These are phyloP conservation scores for Ascomycota sp. DNA, from an alignment of 2,329 filamentous ascomycete species.

Conservation along the genomic window DNA sequence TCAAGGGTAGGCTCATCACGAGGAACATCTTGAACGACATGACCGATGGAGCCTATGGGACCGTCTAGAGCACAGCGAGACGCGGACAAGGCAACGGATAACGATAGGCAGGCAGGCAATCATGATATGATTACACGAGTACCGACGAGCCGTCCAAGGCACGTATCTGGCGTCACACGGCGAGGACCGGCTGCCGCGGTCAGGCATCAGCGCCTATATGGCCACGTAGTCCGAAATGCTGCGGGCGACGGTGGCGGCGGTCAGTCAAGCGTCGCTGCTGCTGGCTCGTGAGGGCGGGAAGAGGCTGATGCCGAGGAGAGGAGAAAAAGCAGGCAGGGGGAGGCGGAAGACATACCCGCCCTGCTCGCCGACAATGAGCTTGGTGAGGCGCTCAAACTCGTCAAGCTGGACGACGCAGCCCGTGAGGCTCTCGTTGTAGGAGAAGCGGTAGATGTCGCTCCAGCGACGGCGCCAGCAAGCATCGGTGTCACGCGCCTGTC, in stretches of 20 bases:
- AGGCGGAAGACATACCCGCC: constrained; percentile 11
- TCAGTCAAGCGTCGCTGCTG: no score
- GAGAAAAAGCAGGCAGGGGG: background rate
- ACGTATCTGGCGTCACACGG: no score
- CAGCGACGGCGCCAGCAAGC: constrained; percentile 22
- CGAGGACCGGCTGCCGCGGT: no score
- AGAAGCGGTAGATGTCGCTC: constrained; percentile 36
- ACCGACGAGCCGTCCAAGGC: no score
- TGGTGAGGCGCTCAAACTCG: constrained; percentile 33
- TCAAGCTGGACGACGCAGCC: constrained; percentile 33
- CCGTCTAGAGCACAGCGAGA: background rate
- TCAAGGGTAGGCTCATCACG: constrained; percentile 48
- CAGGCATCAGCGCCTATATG: no score
- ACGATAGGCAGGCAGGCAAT: background rate
- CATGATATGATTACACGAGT: background rate
- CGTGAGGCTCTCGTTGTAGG: constrained; percentile 30
- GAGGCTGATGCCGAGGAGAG: background rate
- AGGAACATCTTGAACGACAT: constrained; percentile 62
- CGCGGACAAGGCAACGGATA: background rate
- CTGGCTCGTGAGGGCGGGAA: no score
- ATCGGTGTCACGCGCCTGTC: constrained; percentile 5
- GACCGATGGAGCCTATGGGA: constrained; percentile 20
- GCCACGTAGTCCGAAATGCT: no score
- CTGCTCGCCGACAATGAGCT: constrained; percentile 35
- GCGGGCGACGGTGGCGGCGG: no score